Base-by-base conservation (phyloP, 352 stramenopile species). In the Thalassiosira ordinaria region DNA sequence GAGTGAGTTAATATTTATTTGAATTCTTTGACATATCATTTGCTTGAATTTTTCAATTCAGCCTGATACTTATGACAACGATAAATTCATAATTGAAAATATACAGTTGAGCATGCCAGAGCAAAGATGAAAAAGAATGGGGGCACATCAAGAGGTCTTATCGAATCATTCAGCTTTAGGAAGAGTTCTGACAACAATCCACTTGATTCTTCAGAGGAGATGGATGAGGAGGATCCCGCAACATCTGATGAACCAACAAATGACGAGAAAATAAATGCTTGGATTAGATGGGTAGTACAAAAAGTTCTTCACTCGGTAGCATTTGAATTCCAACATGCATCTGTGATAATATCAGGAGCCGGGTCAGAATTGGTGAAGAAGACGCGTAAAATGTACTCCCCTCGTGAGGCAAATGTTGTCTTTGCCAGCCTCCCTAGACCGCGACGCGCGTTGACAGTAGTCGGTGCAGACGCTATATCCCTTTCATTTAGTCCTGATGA, bases 281-380 rank as follows among this genome's bases (percentile, higher is more conserved):
- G 27, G 41, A 83, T 83, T 6, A 26, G 14, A 14, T 68, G 27
- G 14, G 37, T 69, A 6, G 49, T 37, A n/a, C 1, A 22, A 35
- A 29, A 61, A 1, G 9, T 83, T 18, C 62, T 64, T 20, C 75
- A 69, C 37, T 65, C 49, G 4, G 13, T 83, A 37, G 55, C 59
- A 29, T 46, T 83, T 18, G 26, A 83, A 8, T 5, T 78, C 11
- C 13, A 53, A 0, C 62, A 74, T 56, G 49, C 35, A 5, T 74
- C 75, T 1, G 22, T 83, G 41, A 29, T 78, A 20, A 70, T 83
- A 26, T 69, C 75, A 41, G 75, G 75, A 8, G 75, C 75, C n/a
- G 67, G 68, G 11, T 68, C 75, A 35, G 39, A 66, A 18, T 63
- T 70, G 18, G 67, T 74, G 16, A 69, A 70, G 18, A 22, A 35